Percentiles rank a stretch among this genome's conserved stretches.
These are phyloP conservation scores for Achaetomiella virescens DNA, from an alignment of 495 filamentous ascomycete genomes.

Conservation along the genomic window DNA sequence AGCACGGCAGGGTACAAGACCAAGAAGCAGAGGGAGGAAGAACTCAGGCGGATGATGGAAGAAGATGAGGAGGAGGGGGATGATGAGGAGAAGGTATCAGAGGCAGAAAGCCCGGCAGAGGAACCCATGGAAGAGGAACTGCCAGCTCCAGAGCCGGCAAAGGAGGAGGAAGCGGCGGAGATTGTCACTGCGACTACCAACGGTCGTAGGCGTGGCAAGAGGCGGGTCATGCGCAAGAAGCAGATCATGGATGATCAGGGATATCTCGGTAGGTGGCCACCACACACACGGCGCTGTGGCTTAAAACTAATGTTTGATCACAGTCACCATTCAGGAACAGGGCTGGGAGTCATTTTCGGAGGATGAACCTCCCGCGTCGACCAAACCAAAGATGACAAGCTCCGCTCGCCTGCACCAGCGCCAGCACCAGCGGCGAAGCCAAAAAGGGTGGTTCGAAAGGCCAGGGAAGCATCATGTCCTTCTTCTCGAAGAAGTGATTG, in stretches of 20 bases:
- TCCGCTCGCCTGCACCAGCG: constrained; percentile 20
- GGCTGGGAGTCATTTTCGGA: constrained; percentile 96
- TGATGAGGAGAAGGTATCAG: constrained; percentile 12
- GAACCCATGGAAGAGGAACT: constrained; percentile 20
- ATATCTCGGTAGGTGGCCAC: constrained; percentile 65
- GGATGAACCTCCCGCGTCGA: constrained; percentile 58
- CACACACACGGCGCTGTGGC: neutral
- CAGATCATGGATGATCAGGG: constrained; percentile 88
- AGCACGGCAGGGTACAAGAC: constrained; percentile 43
- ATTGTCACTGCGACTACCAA: constrained; percentile 49
- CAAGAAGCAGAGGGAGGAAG: constrained; percentile 65
- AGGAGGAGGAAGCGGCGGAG: constrained; percentile 38
- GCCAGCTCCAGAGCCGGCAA: constrained; percentile 2
- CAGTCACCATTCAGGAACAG: constrained; percentile 83
- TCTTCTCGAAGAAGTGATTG: constrained; percentile 74
- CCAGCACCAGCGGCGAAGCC: constrained; percentile 32
- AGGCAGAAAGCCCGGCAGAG: constrained; percentile 53
- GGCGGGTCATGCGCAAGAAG: constrained; percentile 84
- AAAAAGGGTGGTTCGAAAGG: constrained; percentile 57
- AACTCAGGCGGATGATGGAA: constrained; percentile 81
- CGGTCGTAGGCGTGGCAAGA: constrained; percentile 70
- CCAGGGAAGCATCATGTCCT: constrained; percentile 90
- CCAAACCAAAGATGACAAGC: constrained; percentile 41
- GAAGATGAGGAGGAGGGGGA: constrained; percentile 56
- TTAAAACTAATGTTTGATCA: constrained; percentile 11